phyloP scores from a whole-genome alignment of 768 basidiomycete species.

The Paxillus ammoniavirescens region DNA sequence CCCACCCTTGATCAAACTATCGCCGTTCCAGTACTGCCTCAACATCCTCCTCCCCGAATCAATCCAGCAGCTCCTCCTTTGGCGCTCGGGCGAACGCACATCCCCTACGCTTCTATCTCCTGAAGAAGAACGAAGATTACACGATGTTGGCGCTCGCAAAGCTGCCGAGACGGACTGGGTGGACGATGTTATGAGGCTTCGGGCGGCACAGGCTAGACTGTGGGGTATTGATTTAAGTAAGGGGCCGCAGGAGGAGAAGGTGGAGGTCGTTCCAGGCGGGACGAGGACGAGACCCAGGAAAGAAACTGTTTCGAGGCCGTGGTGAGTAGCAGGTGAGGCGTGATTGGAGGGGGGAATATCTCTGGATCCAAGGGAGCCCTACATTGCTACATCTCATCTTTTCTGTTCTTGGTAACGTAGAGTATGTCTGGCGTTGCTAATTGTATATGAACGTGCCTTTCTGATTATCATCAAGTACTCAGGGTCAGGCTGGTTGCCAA shows the following conservation, averaged over 20 bases:
- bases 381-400: too few relatives aligned
- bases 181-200: constrained; percentile 50
- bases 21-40: constrained; percentile 57
- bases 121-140: constrained; percentile 56
- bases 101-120: constrained; percentile 46
- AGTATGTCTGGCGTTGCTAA: too few relatives aligned
- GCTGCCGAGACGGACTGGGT: constrained; percentile 68
- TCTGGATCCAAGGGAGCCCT: too few relatives aligned
- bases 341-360: too few relatives aligned
- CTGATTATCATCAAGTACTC: too few relatives aligned
- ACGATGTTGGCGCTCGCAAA: constrained; percentile 45
- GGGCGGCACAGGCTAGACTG: constrained; percentile 38
- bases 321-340: too few relatives aligned
- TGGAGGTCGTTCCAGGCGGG: constrained; percentile 18
- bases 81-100: constrained; percentile 61
- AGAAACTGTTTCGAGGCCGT: constrained; percentile 15
- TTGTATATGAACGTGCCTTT: too few relatives aligned
- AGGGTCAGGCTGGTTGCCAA: too few relatives aligned
- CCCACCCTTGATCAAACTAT: neutral
- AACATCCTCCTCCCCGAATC: constrained; percentile 73
- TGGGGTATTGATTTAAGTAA: constrained; percentile 31
- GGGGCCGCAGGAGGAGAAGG: constrained; percentile 22
- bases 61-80: constrained; percentile 69
- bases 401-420: too few relatives aligned
- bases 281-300: constrained; percentile 30